Conservation (phyloP, 805 yeast species). For the Grigorovia transvaalensis region DNA sequence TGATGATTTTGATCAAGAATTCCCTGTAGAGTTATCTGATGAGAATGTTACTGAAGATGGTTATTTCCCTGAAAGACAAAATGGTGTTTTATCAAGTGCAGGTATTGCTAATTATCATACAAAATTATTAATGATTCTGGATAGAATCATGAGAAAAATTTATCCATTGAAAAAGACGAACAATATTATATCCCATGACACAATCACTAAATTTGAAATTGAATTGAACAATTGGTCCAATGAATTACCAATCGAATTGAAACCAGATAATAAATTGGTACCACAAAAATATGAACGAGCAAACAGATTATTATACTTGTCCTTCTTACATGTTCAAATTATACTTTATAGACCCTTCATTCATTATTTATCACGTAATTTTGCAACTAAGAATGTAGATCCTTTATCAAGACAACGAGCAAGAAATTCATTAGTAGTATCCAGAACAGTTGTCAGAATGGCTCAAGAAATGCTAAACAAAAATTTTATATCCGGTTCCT, state of each 20-base stretch:
- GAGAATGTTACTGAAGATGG: slow-evolving; percentile 66
- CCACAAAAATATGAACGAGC: slow-evolving; percentile 51
- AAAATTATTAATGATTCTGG: slow-evolving; percentile 54
- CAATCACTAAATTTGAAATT: slow-evolving; percentile 58
- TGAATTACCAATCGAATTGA: slow-evolving; percentile 58
- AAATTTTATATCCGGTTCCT: slow-evolving; percentile 70
- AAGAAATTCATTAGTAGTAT: slow-evolving; percentile 72
- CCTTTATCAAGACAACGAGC: slow-evolving; percentile 57
- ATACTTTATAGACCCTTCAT: slow-evolving; percentile 85
- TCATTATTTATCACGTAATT: slow-evolving; percentile 49
- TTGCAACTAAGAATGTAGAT: slow-evolving; percentile 27
- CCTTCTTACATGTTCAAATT: slow-evolving; percentile 72
- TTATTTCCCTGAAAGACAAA: slow-evolving; percentile 16
- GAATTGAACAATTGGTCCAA: slow-evolving; percentile 68
- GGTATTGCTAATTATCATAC: slow-evolving; percentile 80
- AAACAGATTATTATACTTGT: slow-evolving; percentile 60
- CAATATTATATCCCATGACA: slow-evolving; percentile 29
- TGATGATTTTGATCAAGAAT: slow-evolving; percentile 72
- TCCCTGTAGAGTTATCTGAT: slow-evolving; percentile 79
- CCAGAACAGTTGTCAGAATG: slow-evolving; percentile 67
- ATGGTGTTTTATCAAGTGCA: slow-evolving; percentile 26
- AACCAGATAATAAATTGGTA: slow-evolving; percentile 37
- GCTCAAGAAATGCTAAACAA: slow-evolving; percentile 72
- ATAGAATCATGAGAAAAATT: slow-evolving; percentile 57
- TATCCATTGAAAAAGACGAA: slow-evolving; percentile 44